These are phyloP conservation scores for Euphrasia arctica DNA, from an alignment of 305 asterid species.

Conservation along the genomic window DNA sequence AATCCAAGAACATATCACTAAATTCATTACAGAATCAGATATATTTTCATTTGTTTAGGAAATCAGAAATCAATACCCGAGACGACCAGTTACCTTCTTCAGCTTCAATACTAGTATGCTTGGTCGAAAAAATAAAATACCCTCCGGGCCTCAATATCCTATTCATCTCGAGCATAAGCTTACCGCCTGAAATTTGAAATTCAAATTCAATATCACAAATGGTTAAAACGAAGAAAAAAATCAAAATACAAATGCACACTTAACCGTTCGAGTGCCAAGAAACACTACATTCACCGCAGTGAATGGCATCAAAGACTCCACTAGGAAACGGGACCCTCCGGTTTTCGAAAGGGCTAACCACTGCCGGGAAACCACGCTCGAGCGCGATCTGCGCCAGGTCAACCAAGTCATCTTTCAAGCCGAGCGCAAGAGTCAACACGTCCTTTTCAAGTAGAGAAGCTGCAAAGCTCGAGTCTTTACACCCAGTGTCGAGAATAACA, in stretches of 20 bases:
- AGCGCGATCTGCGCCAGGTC: constrained; percentile 86
- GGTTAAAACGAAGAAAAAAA: constrained; percentile 20
- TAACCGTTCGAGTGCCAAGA: constrained; percentile 86
- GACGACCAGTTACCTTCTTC: constrained; percentile 69
- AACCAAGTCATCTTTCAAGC: constrained; percentile 78
- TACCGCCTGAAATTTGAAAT: constrained; percentile 62
- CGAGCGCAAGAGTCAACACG: constrained; percentile 73
- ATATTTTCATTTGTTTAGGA: neutral
- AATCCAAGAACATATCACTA: neutral
- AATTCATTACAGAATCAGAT: neutral
- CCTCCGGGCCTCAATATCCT: constrained; percentile 96
- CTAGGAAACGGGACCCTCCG: constrained; percentile 90
- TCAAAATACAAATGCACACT: constrained; percentile 24
- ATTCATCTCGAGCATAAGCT: constrained; percentile 83
- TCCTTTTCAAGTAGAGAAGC: constrained; percentile 70
- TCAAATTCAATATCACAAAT: neutral
- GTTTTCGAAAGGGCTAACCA: constrained; percentile 69
- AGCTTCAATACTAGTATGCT: constrained; percentile 70
- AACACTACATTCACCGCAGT: constrained; percentile 55
- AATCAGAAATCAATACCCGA: constrained; percentile 6
- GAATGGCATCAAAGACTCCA: constrained; percentile 88
- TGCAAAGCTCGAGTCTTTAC: constrained; percentile 77
- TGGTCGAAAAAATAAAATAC: constrained; percentile 77
- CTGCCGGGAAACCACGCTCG: constrained; percentile 89
- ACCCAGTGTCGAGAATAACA: constrained; percentile 76